phyloP scores from a whole-genome alignment of 2,329 filamentous ascomycete species.

The Amauroascus niger region DNA sequence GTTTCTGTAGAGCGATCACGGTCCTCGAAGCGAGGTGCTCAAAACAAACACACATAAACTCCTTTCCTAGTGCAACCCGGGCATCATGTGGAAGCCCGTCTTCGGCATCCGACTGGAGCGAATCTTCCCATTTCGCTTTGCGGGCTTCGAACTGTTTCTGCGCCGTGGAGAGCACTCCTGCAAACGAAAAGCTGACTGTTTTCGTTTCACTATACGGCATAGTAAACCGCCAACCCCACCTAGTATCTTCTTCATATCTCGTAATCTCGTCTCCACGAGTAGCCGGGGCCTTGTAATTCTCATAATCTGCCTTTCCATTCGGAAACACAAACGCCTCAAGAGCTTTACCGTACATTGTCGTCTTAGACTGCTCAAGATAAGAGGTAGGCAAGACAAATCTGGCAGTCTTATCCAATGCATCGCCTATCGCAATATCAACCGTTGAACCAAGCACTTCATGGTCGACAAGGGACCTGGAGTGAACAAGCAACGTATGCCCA shows the following conservation, averaged over 20 bases:
- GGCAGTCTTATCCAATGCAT: conserved; percentile 79
- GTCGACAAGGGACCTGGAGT: conserved; percentile 56
- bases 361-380: conserved; percentile 45
- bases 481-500: conserved; percentile 79
- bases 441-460: conserved; percentile 67
- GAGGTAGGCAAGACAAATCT: conserved; percentile 60
- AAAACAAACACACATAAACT: conserved; percentile 71
- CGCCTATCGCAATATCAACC: conserved; percentile 76
- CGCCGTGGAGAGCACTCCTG: conserved; percentile 58
- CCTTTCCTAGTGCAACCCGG: conserved; percentile 58
- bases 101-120: conserved; percentile 17
- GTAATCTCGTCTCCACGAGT: conserved; percentile 52
- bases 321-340: conserved; percentile 75
- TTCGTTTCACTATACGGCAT: conserved; percentile 55
- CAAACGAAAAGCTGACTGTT: conserved; percentile 61
- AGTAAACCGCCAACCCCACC: conserved; percentile 58
- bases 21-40: conserved; percentile 75
- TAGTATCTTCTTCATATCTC: conserved; percentile 35
- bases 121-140: conserved; percentile 27
- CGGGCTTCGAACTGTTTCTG: conserved; percentile 45
- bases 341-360: conserved; percentile 69
- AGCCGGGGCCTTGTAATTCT: conserved; percentile 49
- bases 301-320: conserved; percentile 29
- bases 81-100: conserved; percentile 46
- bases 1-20: conserved; percentile 53